These are phyloP conservation scores for Trypanosoma scelopori DNA, from an alignment of 208 protist genomes.

Conservation along the genomic window DNA sequence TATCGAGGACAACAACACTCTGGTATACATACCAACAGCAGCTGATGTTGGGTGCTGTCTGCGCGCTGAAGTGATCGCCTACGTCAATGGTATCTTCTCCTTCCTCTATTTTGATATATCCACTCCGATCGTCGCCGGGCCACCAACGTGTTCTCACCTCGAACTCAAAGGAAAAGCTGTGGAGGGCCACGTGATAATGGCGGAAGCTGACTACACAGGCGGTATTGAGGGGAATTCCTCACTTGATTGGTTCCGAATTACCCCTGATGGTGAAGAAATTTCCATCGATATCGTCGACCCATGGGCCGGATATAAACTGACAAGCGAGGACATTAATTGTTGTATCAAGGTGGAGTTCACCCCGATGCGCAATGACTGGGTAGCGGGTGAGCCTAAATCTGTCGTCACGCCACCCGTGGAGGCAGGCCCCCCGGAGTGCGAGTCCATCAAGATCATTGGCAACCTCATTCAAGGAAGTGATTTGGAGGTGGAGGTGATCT, in stretches of 20 bases:
- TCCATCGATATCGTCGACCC: constrained; percentile 69
- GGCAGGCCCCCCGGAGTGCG: constrained; percentile 75
- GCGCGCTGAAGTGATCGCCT: constrained; percentile 87
- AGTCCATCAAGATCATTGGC: constrained; percentile 91
- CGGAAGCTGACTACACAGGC: constrained; percentile 84
- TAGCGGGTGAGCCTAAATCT: constrained; percentile 80
- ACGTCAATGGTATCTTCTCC: constrained; percentile 85
- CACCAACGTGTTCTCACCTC: constrained; percentile 77
- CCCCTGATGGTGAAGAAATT: constrained; percentile 60
- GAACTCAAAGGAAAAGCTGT: constrained; percentile 76
- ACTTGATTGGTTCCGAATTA: constrained; percentile 85
- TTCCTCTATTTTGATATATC: constrained; percentile 92
- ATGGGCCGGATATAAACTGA: constrained; percentile 84
- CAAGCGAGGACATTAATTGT: constrained; percentile 77
- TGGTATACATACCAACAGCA: constrained; percentile 70
- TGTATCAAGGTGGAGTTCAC: constrained; percentile 87
- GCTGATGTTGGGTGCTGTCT: constrained; percentile 86
- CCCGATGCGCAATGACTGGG: constrained; percentile 88
- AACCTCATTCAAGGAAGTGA: constrained; percentile 81
- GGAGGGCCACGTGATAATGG: constrained; percentile 79
- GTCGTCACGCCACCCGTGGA: constrained; percentile 59
- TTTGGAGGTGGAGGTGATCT: constrained; percentile 80
- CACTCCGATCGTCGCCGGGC: constrained; percentile 71
- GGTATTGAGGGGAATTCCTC: constrained; percentile 86
- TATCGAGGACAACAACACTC: constrained; percentile 86